These are phyloP conservation scores for Aquilaria malaccensis DNA, from an alignment of 345 rosid genomes.

Conservation along the genomic window DNA sequence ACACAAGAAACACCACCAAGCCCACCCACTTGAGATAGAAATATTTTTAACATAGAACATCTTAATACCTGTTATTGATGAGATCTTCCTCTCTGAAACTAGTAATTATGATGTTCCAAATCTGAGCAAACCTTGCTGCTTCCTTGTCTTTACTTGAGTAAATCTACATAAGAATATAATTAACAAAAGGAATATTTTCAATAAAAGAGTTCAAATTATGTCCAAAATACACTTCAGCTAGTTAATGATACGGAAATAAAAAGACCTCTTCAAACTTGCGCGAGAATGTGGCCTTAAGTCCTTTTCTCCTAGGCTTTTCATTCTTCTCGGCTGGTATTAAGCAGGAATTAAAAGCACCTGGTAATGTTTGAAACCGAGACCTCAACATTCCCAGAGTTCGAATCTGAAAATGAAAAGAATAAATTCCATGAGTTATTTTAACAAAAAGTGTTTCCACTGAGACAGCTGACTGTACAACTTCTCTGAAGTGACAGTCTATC, in stretches of 20 bases:
- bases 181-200: too few species aligned
- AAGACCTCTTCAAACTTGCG: constrained; percentile 34
- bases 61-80: constrained; percentile 34
- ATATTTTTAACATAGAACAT: not conserved
- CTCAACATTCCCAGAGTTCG: constrained; percentile 51
- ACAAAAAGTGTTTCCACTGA: too few species aligned
- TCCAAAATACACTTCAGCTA: not conserved
- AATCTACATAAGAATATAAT: constrained; percentile 10
- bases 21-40: not conserved
- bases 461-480: too few species aligned
- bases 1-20: not conserved
- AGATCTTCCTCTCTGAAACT: constrained; percentile 57
- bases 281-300: constrained; percentile 36
- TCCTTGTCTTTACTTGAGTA: constrained; percentile 35
- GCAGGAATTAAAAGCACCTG: constrained; percentile 40
- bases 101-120: constrained; percentile 55
- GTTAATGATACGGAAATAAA: constrained; percentile 11
- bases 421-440: not conserved
- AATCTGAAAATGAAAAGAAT: constrained; percentile 29
- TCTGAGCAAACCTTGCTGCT: constrained; percentile 53
- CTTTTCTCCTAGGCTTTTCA: constrained; percentile 30
- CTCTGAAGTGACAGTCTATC: too few species aligned
- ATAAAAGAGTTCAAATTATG: not conserved
- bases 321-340: constrained; percentile 40
- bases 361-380: constrained; percentile 48